These are phyloP conservation scores for Candida ficus DNA, from an alignment of 805 yeast genomes.

Conservation along the genomic window DNA sequence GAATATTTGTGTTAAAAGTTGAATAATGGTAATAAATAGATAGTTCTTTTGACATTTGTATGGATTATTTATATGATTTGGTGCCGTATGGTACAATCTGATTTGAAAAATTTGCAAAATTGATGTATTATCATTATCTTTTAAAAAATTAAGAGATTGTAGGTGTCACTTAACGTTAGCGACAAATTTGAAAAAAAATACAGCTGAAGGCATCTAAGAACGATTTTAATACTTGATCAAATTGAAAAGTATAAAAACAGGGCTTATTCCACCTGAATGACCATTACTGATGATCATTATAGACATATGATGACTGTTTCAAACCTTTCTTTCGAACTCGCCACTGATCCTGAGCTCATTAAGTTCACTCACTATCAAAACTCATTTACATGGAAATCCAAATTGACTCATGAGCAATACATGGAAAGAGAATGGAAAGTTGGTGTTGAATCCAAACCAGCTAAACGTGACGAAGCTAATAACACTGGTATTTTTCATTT, in stretches of 20 bases:
- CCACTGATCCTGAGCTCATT: slow-evolving; percentile 29
- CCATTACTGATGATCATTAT: no score
- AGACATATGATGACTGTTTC: slow-evolving; percentile 7
- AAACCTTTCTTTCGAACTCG: slow-evolving; percentile 12
- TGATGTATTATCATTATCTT: neutral
- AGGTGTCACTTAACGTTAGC: slow-evolving; percentile 9
- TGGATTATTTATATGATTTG: no score
- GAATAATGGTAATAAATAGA: no score
- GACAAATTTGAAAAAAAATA: slow-evolving; percentile 2
- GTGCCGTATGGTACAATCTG: no score
- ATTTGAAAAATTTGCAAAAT: no score
- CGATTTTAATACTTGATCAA: neutral
- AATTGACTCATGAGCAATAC: slow-evolving; percentile 30
- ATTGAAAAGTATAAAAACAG: neutral
- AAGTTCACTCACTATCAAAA: slow-evolving; percentile 32
- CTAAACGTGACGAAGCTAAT: slow-evolving; percentile 15
- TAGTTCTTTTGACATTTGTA: no score
- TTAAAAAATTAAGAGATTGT: neutral
- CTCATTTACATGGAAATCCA: slow-evolving; percentile 30
- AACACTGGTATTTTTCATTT: slow-evolving; percentile 33
- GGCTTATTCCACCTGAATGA: no score
- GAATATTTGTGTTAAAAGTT: no score
- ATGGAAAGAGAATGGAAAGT: slow-evolving; percentile 31
- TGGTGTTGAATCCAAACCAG: slow-evolving; percentile 25
- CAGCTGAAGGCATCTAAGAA: slow-evolving; percentile 5